Percentiles rank a stretch among this genome's conserved stretches.
These are phyloP conservation scores for Monosporascus sp. DNA, from an alignment of 2,329 filamentous ascomycete genomes.

Conservation along the genomic window DNA sequence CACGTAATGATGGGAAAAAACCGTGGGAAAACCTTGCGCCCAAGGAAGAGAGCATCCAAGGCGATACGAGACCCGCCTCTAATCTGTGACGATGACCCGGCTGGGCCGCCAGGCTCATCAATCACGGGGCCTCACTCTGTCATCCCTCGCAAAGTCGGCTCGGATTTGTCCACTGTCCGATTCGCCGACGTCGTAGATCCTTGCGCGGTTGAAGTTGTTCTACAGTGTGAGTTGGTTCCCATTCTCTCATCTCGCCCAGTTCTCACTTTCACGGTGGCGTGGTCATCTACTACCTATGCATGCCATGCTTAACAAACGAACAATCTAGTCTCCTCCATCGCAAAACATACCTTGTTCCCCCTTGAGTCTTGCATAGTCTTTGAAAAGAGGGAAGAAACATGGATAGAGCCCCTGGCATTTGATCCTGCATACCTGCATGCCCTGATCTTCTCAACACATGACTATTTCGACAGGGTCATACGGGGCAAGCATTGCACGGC, in stretches of 20 bases:
- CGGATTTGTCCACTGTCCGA: slow-evolving; percentile 16
- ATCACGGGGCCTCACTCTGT: neutral
- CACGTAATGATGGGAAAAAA: slow-evolving; percentile 40
- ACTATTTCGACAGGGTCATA: slow-evolving; percentile 23
- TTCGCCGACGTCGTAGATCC: slow-evolving; percentile 24
- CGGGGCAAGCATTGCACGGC: slow-evolving; percentile 2
- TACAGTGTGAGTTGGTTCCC: slow-evolving; percentile 21
- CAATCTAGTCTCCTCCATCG: slow-evolving; percentile 24
- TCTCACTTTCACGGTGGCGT: neutral
- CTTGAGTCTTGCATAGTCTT: slow-evolving; percentile 27
- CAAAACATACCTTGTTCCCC: slow-evolving; percentile 26
- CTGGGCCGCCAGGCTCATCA: neutral
- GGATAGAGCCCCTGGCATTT: slow-evolving; percentile 24
- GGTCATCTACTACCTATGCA: neutral
- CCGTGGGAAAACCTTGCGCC: slow-evolving; percentile 19
- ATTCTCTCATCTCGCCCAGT: neutral
- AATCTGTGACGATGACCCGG: neutral
- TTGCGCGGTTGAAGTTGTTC: slow-evolving; percentile 15
- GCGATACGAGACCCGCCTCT: slow-evolving; percentile 3
- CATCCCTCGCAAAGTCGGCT: slow-evolving; percentile 11
- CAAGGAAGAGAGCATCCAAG: neutral
- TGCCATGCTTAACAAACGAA: neutral
- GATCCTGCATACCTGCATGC: slow-evolving; percentile 32
- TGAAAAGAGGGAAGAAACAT: slow-evolving; percentile 15
- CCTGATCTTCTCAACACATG: slow-evolving; percentile 27